A percentile compares a stretch with the other conserved stretches of the same genome.
These are phyloP conservation scores for Eucalyptus grandis DNA, from an alignment of 345 rosid genomes.

Conservation along the genomic window DNA sequence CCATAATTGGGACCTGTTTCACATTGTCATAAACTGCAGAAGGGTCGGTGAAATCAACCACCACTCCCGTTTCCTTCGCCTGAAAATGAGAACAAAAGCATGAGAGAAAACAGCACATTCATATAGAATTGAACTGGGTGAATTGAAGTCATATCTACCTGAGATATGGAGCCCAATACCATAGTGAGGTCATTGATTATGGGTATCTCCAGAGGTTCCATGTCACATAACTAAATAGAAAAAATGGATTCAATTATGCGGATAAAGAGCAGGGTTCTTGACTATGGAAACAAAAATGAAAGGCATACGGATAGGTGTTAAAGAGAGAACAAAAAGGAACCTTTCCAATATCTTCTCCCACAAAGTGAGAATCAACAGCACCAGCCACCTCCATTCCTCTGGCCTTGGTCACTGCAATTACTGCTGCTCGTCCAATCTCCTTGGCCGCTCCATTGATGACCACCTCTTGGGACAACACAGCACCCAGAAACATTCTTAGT, in stretches of 20 bases:
- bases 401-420: constrained; percentile 72
- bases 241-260: not conserved
- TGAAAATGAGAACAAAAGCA: constrained; percentile 4
- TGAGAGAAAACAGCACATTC: not conserved
- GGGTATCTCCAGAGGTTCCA: constrained; percentile 86
- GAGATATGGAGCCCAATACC: constrained; percentile 96
- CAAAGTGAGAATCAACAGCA: constrained; percentile 66
- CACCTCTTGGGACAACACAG: constrained; percentile 23
- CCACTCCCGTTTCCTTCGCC: constrained; percentile 83
- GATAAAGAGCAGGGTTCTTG: not conserved
- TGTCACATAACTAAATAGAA: constrained; percentile 47
- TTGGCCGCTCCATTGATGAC: constrained; percentile 87
- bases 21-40: constrained; percentile 86
- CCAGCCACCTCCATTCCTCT: constrained; percentile 96
- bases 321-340: constrained; percentile 7
- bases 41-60: constrained; percentile 77
- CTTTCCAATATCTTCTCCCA: constrained; percentile 84
- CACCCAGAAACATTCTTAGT: not conserved
- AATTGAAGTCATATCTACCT: constrained; percentile 25
- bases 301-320: not conserved
- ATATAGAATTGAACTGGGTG: not conserved
- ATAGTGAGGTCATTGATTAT: constrained; percentile 72
- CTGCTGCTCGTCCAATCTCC: constrained; percentile 90
- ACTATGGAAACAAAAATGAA: not conserved
- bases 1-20: constrained; percentile 45